Conservation (phyloP, 306 rosid genomes). For the Datisca glomerata region DNA sequence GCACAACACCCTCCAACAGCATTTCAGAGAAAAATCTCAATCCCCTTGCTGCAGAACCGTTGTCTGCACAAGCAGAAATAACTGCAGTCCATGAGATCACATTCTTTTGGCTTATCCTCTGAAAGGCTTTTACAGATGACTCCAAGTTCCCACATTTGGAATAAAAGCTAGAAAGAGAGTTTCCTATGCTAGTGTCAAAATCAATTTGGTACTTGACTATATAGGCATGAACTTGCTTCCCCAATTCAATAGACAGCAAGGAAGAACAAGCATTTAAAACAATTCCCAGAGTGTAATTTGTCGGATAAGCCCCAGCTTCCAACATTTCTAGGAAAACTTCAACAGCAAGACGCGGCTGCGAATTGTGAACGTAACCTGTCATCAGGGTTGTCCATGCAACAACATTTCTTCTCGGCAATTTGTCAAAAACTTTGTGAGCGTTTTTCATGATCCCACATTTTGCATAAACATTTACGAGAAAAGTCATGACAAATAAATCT, state of each 20-base stretch:
- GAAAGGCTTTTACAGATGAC: conserved; percentile 41
- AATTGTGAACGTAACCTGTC: conserved; percentile 50
- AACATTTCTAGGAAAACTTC: conserved; percentile 59
- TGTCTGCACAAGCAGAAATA: conserved; percentile 62
- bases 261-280: conserved; percentile 54
- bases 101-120: conserved; percentile 43
- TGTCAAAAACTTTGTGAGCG: conserved; percentile 49
- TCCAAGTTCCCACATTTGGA: conserved; percentile 47
- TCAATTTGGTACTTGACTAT: conserved; percentile 49
- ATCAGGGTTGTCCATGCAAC: conserved; percentile 64
- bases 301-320: conserved; percentile 54
- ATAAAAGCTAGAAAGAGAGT: conserved; percentile 76
- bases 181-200: conserved; percentile 64
- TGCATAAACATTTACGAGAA: conserved; percentile 51
- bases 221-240: conserved; percentile 72
- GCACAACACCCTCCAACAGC: conserved; percentile 43
- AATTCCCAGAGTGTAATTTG: conserved; percentile 49
- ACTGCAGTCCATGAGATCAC: conserved; percentile 82
- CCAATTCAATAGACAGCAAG: conserved; percentile 30
- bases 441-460: conserved; percentile 52
- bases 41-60: conserved; percentile 47
- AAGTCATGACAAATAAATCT: conserved; percentile 38
- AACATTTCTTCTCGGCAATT: conserved; percentile 39
- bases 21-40: conserved; percentile 42
- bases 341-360: conserved; percentile 37